Evolutionary conservation across 108 stramenopile genomes (phyloP).

Genomic region (Ochromonas danica): DNA sequence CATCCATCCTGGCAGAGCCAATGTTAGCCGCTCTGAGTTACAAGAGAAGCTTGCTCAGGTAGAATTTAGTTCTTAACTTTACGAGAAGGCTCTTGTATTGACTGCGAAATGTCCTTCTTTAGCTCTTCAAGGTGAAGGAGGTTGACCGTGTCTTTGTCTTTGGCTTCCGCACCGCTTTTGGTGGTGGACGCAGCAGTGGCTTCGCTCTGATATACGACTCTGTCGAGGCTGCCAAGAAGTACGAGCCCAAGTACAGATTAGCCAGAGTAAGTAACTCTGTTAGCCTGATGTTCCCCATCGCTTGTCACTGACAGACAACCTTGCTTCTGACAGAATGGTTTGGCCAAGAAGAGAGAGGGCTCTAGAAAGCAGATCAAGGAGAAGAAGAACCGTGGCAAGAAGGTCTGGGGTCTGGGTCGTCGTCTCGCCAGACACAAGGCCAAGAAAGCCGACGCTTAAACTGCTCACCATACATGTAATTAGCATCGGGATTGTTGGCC

Average conservation of each 20-base stretch:
- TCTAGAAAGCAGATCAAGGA: conserved; percentile 97
- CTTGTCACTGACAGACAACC: background rate
- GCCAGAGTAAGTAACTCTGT: conserved; percentile 57
- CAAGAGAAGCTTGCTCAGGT: conserved; percentile 79
- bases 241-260: conserved; percentile 92
- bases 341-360: conserved; percentile 74
- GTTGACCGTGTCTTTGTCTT: conserved; percentile 77
- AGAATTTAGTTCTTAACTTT: too few relatives aligned
- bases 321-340: background rate
- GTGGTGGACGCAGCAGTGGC: conserved; percentile 94
- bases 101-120: too few relatives aligned
- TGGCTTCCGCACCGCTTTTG: conserved; percentile 93
- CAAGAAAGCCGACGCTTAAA: conserved; percentile 73
- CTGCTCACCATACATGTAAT: too few relatives aligned
- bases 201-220: conserved; percentile 97
- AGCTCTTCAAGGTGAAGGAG: conserved; percentile 89
- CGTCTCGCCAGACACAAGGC: conserved; percentile 98
- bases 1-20: conserved; percentile 91
- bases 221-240: conserved; percentile 86
- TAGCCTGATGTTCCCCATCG: background rate
- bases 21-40: conserved; percentile 86
- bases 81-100: background rate
- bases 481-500: too few relatives aligned
- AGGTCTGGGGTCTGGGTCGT: conserved; percentile 95
- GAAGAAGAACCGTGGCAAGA: conserved; percentile 96